These are phyloP conservation scores for Amanita fuliginea DNA, from an alignment of 768 basidiomycete genomes.

Conservation along the genomic window DNA sequence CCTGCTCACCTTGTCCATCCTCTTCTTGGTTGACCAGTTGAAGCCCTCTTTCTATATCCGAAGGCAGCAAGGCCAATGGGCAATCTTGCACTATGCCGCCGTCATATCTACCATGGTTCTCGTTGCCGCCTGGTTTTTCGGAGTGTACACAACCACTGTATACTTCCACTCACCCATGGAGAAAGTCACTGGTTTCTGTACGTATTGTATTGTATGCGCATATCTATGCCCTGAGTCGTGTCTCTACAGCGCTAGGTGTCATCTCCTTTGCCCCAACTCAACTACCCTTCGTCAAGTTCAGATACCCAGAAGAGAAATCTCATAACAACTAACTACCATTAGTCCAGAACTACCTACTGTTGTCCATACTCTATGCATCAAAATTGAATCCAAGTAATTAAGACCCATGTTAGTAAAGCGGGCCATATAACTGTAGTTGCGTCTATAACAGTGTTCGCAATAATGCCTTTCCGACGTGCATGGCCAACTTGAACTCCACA, in stretches of 20 bases:
- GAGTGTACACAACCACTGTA: conserved; percentile 68
- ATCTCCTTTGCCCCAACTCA: neutral
- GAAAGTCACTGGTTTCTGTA: conserved; percentile 79
- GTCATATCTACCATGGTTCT: conserved; percentile 34
- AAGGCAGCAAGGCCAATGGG: conserved; percentile 20
- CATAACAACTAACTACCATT: conserved; percentile 1
- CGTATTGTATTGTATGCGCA: conserved; percentile 19
- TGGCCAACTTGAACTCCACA: conserved; percentile 9
- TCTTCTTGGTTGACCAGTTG: conserved; percentile 76
- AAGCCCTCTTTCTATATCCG: conserved; percentile 34
- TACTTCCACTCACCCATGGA: conserved; percentile 89
- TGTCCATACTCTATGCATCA: neutral
- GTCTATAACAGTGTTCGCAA: conserved; percentile 22
- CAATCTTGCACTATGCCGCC: conserved; percentile 35
- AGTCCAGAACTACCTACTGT: neutral
- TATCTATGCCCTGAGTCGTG: neutral
- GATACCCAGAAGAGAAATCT: neutral
- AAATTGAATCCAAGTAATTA: conserved; percentile 6
- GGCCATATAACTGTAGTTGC: conserved; percentile 14
- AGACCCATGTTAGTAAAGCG: conserved; percentile 6
- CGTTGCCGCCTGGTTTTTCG: conserved; percentile 60
- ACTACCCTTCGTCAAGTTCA: conserved; percentile 1
- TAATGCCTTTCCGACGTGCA: conserved; percentile 18
- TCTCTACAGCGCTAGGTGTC: neutral
- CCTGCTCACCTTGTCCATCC: conserved; percentile 65